phyloP scores from a whole-genome alignment of 2,329 filamentous ascomycete species.

The Colletotrichum somersetense region DNA sequence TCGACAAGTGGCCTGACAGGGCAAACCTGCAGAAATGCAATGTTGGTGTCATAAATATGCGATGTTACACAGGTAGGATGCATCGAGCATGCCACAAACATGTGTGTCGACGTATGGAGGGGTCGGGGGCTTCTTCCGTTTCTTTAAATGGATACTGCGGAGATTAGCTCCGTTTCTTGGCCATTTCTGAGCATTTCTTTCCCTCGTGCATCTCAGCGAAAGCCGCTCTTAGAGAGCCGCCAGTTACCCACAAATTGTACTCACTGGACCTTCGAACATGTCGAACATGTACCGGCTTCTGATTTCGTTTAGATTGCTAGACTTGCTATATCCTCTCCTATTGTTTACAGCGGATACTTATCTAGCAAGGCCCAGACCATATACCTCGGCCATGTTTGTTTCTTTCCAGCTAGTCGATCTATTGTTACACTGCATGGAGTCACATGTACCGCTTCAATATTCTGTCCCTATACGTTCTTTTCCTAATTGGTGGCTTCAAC shows the following conservation, averaged over 20 bases:
- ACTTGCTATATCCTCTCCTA: not conserved
- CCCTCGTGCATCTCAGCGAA: not conserved
- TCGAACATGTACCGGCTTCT: not conserved
- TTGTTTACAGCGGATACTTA: not conserved
- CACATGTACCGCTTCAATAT: not conserved
- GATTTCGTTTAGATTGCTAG: no score
- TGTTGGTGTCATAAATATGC: not conserved
- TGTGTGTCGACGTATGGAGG: not conserved
- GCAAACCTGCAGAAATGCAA: not conserved
- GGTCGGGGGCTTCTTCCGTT: not conserved
- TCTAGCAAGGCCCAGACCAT: not conserved
- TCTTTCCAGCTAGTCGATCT: no score
- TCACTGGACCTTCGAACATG: not conserved
- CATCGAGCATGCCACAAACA: not conserved
- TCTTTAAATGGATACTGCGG: not conserved
- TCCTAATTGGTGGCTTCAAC: not conserved
- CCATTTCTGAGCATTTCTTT: not conserved
- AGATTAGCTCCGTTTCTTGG: not conserved
- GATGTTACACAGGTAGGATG: not conserved
- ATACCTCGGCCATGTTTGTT: not conserved
- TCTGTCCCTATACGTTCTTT: not conserved
- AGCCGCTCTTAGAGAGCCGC: not conserved
- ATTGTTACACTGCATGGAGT: not conserved
- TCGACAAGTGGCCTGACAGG: not conserved
- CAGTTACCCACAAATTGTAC: no score